Percentiles rank a stretch among this genome's conserved stretches.
phyloP scores from a whole-genome alignment of 805 yeast species.

The Jamesozyma piceae region DNA sequence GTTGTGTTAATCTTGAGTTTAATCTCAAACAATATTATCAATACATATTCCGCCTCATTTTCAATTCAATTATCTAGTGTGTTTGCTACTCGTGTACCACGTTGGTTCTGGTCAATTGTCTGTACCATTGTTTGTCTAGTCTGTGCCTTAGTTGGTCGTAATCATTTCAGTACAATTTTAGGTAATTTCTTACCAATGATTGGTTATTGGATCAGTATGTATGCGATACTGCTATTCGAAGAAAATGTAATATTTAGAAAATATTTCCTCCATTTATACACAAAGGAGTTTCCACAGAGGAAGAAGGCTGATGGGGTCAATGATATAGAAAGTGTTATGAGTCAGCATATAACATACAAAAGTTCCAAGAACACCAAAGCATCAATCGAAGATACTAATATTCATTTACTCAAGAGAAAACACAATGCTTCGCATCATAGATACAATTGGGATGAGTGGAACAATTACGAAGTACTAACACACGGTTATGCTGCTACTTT shows the following conservation, averaged over 20 bases:
- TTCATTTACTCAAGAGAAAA: conserved; percentile 16
- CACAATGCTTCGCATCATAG: conserved; percentile 28
- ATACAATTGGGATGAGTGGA: conserved; percentile 72
- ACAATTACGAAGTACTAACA: conserved; percentile 50
- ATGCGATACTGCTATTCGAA: conserved; percentile 57
- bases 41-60: conserved; percentile 74
- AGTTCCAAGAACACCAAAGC: background rate
- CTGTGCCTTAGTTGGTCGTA: conserved; percentile 66
- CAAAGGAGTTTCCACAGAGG: conserved; percentile 33
- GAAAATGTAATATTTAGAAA: conserved; percentile 66
- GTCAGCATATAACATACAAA: background rate
- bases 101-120: conserved; percentile 66
- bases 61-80: conserved; percentile 58
- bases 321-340: conserved; percentile 2
- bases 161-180: conserved; percentile 61
- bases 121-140: conserved; percentile 57
- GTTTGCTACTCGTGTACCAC: conserved; percentile 51
- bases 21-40: conserved; percentile 72
- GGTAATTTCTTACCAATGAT: conserved; percentile 84
- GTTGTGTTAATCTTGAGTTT: conserved; percentile 63
- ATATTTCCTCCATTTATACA: conserved; percentile 34
- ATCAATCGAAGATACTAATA: conserved; percentile 4
- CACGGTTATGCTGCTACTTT: conserved; percentile 61
- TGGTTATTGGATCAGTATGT: conserved; percentile 85
- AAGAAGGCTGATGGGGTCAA: background rate